Base-by-base conservation (phyloP, 1,139 yeast species). In the Kodamaea sp. region DNA sequence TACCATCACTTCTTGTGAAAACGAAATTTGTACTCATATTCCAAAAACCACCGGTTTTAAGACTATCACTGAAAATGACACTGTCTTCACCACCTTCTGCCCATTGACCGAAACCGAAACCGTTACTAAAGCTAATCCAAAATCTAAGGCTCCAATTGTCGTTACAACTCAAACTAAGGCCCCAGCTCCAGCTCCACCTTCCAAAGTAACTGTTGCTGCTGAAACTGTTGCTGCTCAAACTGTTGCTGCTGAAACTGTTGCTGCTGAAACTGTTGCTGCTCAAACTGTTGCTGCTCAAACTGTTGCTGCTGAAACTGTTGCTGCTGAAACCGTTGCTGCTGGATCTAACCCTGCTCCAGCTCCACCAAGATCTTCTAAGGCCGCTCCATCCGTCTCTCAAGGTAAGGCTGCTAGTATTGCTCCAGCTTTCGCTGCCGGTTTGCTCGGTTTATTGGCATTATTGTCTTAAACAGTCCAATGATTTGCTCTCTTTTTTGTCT, bases 1-100 rank as follows among this genome's bases (percentile, higher is more conserved):
- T 49, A 70, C 77, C 44, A 55, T 70, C 53, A 75, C 80, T 43
- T 66, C 76, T 36, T 73, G 78, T 60, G 44, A 55, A 8, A 63
- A 63, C 42, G 46, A 62, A 47, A 57, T 49, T 32, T 70, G 77
- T 53, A 40, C 65, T 20, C 56, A 56, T 33, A 48, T 54, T 31
- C 60, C 71, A 37, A 65, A 61, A 39, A 60, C 68, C 39, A 68
- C 75, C 43, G 73, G 75, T 48, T 58, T 68, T 38, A 15, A 15
- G 20, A n/a, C 28, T 4, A 29, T 23, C 22, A 29, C 32, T n/a
- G 20, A 30, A n/a, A 37, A 9, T 20, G 24, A 28, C 23, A 38
- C 42, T 9, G 26, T 32, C 7, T 37, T 32, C 39, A 41, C 47
- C 32, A 40, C 46, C 7, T 38, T 34, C 40, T 38, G 40, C 31